phyloP scores from a whole-genome alignment of 768 basidiomycete genomes.

The Pleurotus giganteus region DNA sequence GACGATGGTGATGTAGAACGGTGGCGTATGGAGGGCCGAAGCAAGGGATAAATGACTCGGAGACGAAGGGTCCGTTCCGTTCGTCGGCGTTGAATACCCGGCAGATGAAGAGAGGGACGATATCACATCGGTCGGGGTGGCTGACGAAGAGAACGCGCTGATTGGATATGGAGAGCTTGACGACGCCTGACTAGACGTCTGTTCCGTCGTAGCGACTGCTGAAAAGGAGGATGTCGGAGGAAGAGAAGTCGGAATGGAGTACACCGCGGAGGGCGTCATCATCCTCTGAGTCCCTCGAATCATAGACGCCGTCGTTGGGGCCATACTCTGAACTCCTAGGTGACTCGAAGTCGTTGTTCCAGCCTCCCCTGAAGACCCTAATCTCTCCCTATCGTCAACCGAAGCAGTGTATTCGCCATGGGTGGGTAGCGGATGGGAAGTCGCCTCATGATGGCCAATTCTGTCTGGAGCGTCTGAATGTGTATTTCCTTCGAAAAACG shows the following conservation, averaged over 20 bases:
- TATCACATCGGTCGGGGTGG: neutral
- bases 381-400: no score
- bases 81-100: neutral
- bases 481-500: neutral
- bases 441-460: neutral
- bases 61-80: neutral
- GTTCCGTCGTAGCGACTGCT: neutral
- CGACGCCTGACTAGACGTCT: neutral
- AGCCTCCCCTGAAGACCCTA: no score
- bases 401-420: no score
- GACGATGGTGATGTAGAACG: slow-evolving; percentile 50
- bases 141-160: neutral
- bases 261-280: no score
- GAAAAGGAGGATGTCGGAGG: neutral
- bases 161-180: neutral
- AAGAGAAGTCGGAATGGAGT: no score
- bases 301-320: no score
- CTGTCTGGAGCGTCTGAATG: neutral
- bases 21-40: slow-evolving; percentile 26
- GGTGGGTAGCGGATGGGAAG: neutral
- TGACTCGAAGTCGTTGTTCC: no score
- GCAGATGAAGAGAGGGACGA: no score
- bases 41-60: neutral
- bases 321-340: no score
- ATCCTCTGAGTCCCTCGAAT: no score